A percentile compares a stretch with the other conserved stretches of the same genome.
phyloP scores from a whole-genome alignment of 2,329 filamentous ascomycete genomes.

The Stylonectria norvegica region DNA sequence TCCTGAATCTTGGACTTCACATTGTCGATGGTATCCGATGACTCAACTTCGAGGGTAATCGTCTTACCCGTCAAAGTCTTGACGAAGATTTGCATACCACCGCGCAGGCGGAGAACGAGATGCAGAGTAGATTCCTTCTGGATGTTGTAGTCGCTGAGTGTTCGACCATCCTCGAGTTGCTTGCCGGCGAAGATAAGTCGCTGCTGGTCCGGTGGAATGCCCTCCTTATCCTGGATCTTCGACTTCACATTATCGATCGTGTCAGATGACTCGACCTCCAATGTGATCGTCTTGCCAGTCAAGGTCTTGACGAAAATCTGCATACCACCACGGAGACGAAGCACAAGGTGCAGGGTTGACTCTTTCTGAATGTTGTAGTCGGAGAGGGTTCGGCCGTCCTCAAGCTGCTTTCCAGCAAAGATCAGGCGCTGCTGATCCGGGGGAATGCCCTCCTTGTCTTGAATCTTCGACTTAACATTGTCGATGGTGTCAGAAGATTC shows the following conservation, averaged over 20 bases:
- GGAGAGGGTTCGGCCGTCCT: conserved; percentile 83
- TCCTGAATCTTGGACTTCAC: conserved; percentile 98
- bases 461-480: conserved; percentile 96
- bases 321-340: conserved; percentile 86
- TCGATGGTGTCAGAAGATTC: conserved; percentile 90
- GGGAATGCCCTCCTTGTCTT: conserved; percentile 96
- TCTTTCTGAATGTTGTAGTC: conserved; percentile 98
- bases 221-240: conserved; percentile 92
- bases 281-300: conserved; percentile 90
- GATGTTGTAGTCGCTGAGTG: conserved; percentile 92
- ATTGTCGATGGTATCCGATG: conserved; percentile 89
- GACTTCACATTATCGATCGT: conserved; percentile 93
- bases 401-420: conserved; percentile 92
- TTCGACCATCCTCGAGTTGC: conserved; percentile 89
- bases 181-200: conserved; percentile 92
- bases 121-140: conserved; percentile 87
- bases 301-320: conserved; percentile 86
- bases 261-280: conserved; percentile 85
- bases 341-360: conserved; percentile 78
- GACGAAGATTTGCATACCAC: conserved; percentile 75
- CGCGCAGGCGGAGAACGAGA: conserved; percentile 75
- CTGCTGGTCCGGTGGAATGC: conserved; percentile 92
- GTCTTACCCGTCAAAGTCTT: conserved; percentile 92
- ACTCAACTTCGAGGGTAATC: conserved; percentile 88
- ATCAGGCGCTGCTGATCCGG: conserved; percentile 94